A percentile compares a stretch with the other conserved stretches of the same genome.
phyloP scores from a whole-genome alignment of 139 green algal genomes.

The Chlorella sp. region DNA sequence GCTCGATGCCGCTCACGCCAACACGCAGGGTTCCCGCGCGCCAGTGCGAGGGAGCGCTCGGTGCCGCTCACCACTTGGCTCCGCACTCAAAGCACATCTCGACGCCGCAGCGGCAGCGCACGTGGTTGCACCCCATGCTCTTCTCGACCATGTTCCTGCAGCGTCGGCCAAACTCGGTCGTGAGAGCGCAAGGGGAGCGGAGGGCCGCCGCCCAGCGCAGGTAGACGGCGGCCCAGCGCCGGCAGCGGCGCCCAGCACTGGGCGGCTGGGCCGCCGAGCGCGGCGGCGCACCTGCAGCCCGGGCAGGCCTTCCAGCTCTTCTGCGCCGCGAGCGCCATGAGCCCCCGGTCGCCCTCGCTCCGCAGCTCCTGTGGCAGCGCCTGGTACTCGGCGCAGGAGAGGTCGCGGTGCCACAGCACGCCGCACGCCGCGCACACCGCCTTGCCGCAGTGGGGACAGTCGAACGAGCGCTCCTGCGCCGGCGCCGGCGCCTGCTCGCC shows the following conservation, averaged over 20 bases:
- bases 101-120: conserved; percentile 48
- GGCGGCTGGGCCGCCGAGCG: too few relatives aligned
- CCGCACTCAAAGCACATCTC: conserved; percentile 59
- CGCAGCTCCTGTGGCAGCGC: conserved; percentile 44
- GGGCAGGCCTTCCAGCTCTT: conserved; percentile 52
- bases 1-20: neutral
- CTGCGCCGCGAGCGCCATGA: conserved; percentile 37
- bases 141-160: conserved; percentile 47
- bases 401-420: conserved; percentile 31
- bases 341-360: conserved; percentile 43
- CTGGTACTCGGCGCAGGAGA: conserved; percentile 56
- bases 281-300: too few relatives aligned
- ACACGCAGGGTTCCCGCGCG: neutral
- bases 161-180: too few relatives aligned
- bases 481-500: neutral
- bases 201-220: too few relatives aligned
- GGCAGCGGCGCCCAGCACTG: too few relatives aligned
- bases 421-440: conserved; percentile 25
- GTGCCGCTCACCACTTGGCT: conserved; percentile 9
- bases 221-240: too few relatives aligned
- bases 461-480: neutral
- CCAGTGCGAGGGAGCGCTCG: neutral
- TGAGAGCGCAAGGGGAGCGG: too few relatives aligned
- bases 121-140: conserved; percentile 25
- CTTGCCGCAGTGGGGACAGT: conserved; percentile 17